Percentiles rank a stretch among this genome's conserved stretches.
Conservation (phyloP, 2,329 filamentous ascomycete genomes). For the Rhinocladiella mackenziei region DNA sequence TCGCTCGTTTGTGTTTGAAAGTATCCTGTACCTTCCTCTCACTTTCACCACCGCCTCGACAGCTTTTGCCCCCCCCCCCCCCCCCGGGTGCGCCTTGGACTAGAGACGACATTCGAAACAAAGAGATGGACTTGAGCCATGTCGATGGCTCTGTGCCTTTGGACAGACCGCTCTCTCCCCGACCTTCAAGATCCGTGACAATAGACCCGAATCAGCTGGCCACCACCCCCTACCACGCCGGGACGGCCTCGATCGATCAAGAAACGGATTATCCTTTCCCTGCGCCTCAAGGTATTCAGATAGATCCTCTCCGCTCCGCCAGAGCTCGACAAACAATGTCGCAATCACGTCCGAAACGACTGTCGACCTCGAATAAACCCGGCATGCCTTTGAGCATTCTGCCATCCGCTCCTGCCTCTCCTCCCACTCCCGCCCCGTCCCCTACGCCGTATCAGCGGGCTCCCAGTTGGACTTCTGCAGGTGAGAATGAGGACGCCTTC, state of each 20-base stretch:
- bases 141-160: conserved; percentile 12
- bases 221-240: conserved; percentile 15
- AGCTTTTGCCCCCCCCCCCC: conserved; percentile 1
- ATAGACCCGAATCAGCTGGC: conserved; percentile 26
- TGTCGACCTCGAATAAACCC: conserved; percentile 32
- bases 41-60: background rate
- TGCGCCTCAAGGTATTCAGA: conserved; percentile 32
- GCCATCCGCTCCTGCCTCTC: conserved; percentile 61
- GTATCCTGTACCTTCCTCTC: conserved; percentile 8
- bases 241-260: conserved; percentile 32
- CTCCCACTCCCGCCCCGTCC: conserved; percentile 64
- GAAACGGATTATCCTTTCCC: conserved; percentile 34
- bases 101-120: conserved; percentile 1
- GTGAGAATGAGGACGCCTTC: conserved; percentile 74
- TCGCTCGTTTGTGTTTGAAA: conserved; percentile 8
- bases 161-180: conserved; percentile 28
- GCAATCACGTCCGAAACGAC: conserved; percentile 27
- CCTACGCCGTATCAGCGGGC: conserved; percentile 60
- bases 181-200: conserved; percentile 21
- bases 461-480: conserved; percentile 46
- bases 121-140: conserved; percentile 23
- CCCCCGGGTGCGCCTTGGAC: conserved; percentile 1
- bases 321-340: conserved; percentile 33
- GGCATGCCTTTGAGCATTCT: conserved; percentile 58
- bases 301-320: conserved; percentile 33